phyloP scores from a whole-genome alignment of 441 rosid genomes.

The Corymbia calophylla region DNA sequence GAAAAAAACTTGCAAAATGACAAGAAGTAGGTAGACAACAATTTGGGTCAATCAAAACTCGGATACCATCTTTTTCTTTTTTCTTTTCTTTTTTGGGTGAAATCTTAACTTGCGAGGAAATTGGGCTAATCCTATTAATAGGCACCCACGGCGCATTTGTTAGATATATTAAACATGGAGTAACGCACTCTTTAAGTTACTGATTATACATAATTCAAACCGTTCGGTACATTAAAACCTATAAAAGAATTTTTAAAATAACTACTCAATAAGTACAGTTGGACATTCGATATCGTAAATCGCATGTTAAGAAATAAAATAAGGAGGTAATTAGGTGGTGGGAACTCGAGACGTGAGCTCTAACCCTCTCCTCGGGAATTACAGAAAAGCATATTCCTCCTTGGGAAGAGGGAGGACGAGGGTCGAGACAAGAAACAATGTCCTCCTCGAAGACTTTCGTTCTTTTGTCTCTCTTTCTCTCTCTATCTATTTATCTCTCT shows the following conservation, averaged over 20 bases:
- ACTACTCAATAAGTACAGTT: background rate
- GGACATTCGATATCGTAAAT: background rate
- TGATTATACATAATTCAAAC: background rate
- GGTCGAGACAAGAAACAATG: background rate
- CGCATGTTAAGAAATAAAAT: background rate
- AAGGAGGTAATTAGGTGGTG: background rate
- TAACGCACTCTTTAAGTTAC: background rate
- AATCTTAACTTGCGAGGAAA: background rate
- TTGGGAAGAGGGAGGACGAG: background rate
- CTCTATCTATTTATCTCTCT: background rate
- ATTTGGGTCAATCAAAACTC: background rate
- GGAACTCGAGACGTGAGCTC: background rate
- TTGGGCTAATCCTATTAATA: background rate
- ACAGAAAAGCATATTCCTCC: background rate
- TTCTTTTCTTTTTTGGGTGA: background rate
- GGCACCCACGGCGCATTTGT: accelerated
- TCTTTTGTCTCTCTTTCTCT: background rate
- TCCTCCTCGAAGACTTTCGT: background rate
- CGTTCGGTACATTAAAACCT: background rate
- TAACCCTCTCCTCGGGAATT: background rate
- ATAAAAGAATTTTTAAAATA: background rate
- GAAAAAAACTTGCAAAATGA: background rate
- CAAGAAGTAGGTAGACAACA: background rate
- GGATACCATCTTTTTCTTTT: accelerated
- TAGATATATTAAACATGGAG: too few relatives aligned